Evolutionary conservation across 371 early-diverging fungal genomes (phyloP).

Genomic region (Mortierella sp.): DNA sequence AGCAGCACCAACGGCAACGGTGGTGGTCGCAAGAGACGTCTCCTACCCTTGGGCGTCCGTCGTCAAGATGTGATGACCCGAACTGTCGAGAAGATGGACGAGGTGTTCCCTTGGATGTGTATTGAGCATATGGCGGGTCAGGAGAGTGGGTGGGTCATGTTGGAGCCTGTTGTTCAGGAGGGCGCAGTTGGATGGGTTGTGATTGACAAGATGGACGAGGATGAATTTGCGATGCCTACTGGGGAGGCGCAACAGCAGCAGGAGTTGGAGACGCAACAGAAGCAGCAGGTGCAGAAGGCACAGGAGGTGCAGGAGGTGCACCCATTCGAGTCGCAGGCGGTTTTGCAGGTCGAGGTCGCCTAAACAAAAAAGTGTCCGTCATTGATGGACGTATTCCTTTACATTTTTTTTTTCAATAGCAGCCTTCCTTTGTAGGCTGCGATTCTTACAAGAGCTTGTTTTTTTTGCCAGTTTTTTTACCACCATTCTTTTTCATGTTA

Average conservation of each 20-base stretch:
- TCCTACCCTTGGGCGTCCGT: constrained; percentile 39
- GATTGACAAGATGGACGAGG: constrained; percentile 50
- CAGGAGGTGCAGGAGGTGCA: not conserved
- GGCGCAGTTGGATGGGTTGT: constrained; percentile 55
- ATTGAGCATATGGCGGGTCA: constrained; percentile 58
- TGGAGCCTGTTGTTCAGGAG: constrained; percentile 55
- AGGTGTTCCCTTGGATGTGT: constrained; percentile 59
- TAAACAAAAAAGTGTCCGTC: not conserved
- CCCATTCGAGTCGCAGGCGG: constrained; percentile 2
- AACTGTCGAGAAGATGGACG: constrained; percentile 52
- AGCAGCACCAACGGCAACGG: not conserved
- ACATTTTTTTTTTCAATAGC: not conserved
- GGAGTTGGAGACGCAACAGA: not conserved
- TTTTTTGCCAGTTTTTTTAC: not conserved
- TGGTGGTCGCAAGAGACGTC: constrained; percentile 26
- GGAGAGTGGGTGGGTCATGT: constrained; percentile 55
- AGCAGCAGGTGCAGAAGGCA: not conserved
- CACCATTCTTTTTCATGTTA: not conserved
- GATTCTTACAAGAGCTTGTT: not conserved
- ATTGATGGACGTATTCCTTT: not conserved
- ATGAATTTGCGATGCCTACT: not conserved
- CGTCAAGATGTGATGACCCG: constrained; percentile 55
- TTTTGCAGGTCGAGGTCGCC: constrained; percentile 14
- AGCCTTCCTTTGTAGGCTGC: not conserved
- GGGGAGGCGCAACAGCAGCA: not conserved